These are phyloP conservation scores for Metschnikowia lochheadii DNA, from an alignment of 805 yeast species.

Conservation along the genomic window DNA sequence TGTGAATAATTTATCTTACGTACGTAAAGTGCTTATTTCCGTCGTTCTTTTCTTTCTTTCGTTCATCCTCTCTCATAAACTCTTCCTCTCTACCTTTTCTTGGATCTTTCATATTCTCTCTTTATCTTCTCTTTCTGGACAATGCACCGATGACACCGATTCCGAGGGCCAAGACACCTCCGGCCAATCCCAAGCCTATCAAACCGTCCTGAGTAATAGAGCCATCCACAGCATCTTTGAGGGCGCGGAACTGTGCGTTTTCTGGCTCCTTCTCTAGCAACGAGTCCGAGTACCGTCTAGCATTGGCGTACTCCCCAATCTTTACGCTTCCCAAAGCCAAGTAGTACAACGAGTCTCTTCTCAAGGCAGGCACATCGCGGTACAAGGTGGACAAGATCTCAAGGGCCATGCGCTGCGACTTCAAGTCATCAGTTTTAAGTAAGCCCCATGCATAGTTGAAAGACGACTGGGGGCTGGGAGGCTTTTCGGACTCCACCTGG, in stretches of 20 bases:
- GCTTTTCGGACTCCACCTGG: constrained; percentile 79
- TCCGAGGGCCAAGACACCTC: constrained; percentile 82
- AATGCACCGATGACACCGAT: constrained; percentile 55
- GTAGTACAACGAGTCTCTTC: constrained; percentile 88
- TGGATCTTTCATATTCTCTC: background rate
- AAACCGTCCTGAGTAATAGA: constrained; percentile 83
- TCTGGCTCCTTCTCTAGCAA: constrained; percentile 78
- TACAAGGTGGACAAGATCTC: constrained; percentile 66
- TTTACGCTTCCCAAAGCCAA: constrained; percentile 84
- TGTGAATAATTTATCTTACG: too few species aligned
- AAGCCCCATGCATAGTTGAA: constrained; percentile 98
- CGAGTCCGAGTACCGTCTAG: constrained; percentile 80
- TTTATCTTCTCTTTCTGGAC: background rate
- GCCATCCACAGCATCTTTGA: constrained; percentile 76
- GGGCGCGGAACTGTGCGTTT: constrained; percentile 67
- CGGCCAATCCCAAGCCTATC: constrained; percentile 81
- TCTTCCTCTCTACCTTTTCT: background rate
- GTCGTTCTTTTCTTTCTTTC: background rate
- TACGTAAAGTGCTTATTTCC: too few species aligned
- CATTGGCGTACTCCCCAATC: constrained; percentile 80
- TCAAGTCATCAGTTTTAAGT: constrained; percentile 60
- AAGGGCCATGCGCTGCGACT: constrained; percentile 76
- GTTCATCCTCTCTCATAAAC: background rate
- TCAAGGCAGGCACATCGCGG: constrained; percentile 72
- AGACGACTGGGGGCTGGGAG: constrained; percentile 77